A percentile compares a stretch with the other conserved stretches of the same genome.
Evolutionary conservation across 345 rosid species (phyloP).

Genomic region (Diplotaxis tenuifolia): DNA sequence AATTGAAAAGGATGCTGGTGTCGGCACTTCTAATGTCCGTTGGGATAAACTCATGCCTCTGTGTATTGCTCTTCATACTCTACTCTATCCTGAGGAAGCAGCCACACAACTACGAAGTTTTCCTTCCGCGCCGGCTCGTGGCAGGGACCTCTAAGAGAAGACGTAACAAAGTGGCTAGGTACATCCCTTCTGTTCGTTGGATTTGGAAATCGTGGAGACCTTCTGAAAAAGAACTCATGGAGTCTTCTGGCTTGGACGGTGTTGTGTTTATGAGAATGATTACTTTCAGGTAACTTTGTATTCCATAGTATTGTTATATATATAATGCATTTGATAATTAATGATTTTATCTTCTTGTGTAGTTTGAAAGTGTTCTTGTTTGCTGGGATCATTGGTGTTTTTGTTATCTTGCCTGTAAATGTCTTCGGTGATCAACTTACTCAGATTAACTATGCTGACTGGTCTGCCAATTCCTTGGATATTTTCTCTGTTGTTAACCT

Average conservation of each 20-base stretch:
- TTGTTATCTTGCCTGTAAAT: constrained; percentile 89
- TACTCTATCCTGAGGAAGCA: constrained; percentile 84
- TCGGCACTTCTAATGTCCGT: constrained; percentile 91
- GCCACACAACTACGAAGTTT: constrained; percentile 66
- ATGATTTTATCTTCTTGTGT: constrained; percentile 32
- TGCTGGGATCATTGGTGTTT: constrained; percentile 81
- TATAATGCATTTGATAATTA: not conserved
- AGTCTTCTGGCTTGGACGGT: constrained; percentile 72
- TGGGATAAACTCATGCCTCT: constrained; percentile 80
- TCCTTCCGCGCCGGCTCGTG: constrained; percentile 67
- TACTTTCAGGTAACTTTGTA: constrained; percentile 60
- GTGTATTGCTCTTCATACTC: constrained; percentile 61
- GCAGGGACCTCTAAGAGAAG: constrained; percentile 56
- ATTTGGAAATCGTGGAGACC: constrained; percentile 66
- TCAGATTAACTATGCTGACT: constrained; percentile 59
- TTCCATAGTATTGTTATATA: not conserved
- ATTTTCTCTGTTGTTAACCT: constrained; percentile 81
- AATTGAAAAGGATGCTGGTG: constrained; percentile 62
- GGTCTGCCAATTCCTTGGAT: constrained; percentile 75
- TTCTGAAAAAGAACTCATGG: constrained; percentile 66
- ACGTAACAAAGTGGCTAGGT: constrained; percentile 62
- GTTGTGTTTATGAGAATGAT: constrained; percentile 80
- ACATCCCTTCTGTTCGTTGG: constrained; percentile 88
- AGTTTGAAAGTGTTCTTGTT: constrained; percentile 86
- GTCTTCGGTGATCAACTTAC: constrained; percentile 64